Evolutionary conservation across 2,329 filamentous ascomycete genomes (phyloP).

Genomic region (Capronia epimyces): DNA sequence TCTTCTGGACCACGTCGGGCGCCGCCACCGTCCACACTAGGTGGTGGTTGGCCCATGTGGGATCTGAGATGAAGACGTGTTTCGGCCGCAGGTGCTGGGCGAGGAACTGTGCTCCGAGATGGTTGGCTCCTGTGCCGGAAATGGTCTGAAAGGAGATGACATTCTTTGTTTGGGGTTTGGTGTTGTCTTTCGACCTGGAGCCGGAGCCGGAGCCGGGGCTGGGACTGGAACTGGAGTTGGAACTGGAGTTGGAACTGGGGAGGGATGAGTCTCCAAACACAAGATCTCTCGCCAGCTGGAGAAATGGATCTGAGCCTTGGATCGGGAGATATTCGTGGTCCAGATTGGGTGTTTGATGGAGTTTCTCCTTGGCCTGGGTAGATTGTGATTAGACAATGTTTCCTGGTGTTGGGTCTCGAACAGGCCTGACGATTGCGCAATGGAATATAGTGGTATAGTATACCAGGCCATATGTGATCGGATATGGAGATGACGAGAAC

Average conservation of each 20-base stretch:
- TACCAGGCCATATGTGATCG: too few species aligned
- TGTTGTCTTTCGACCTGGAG: too few species aligned
- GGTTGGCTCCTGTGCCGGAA: background rate
- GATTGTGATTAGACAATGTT: too few species aligned
- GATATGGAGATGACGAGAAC: too few species aligned
- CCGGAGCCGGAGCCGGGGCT: too few species aligned
- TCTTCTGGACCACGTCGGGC: background rate
- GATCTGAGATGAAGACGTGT: background rate
- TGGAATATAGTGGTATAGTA: too few species aligned
- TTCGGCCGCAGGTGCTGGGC: background rate
- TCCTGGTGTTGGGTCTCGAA: background rate
- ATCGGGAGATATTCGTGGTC: slow-evolving; percentile 98
- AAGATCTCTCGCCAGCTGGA: slow-evolving; percentile 78
- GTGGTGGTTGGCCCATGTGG: background rate
- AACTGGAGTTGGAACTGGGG: too few species aligned
- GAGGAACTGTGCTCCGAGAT: background rate
- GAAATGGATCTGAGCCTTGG: slow-evolving; percentile 76
- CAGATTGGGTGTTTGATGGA: slow-evolving; percentile 74
- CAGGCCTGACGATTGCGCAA: too few species aligned
- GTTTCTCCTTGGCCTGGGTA: slow-evolving; percentile 1
- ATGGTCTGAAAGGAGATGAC: background rate
- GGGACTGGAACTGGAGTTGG: too few species aligned
- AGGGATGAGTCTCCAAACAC: slow-evolving; percentile 57
- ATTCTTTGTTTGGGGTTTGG: background rate
- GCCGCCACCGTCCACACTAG: background rate